Percentiles rank a stretch among this genome's conserved stretches.
Conservation (phyloP, 2,329 filamentous ascomycete species). For the Aspergillus ochraceus region DNA sequence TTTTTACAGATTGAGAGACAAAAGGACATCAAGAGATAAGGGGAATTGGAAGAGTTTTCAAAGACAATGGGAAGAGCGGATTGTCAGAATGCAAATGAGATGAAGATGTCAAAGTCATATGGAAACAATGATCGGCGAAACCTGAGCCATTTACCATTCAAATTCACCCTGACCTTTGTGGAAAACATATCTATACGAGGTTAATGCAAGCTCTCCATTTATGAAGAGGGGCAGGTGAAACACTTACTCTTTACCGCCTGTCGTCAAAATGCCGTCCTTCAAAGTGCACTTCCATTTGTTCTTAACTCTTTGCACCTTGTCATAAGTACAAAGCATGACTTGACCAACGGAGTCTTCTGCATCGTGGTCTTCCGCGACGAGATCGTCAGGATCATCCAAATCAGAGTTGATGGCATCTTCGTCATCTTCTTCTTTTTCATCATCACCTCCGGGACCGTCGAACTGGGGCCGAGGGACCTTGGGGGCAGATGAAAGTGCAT, state of each 20-base stretch:
- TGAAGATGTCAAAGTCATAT: not conserved
- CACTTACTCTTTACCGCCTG: constrained; percentile 82
- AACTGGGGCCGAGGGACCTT: constrained; percentile 46
- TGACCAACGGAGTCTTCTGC: constrained; percentile 81
- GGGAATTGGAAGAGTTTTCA: not conserved
- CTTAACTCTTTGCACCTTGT: constrained; percentile 98
- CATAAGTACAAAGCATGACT: constrained; percentile 98
- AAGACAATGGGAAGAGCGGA: not conserved
- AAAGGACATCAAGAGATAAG: not conserved
- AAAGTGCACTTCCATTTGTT: constrained; percentile 99
- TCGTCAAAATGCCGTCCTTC: constrained; percentile 92
- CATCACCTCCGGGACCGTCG: constrained; percentile 56
- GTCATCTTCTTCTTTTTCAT: constrained; percentile 64
- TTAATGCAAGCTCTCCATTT: constrained; percentile 25
- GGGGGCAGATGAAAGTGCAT: constrained; percentile 7
- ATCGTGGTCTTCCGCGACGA: constrained; percentile 78
- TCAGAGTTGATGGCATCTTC: constrained; percentile 99
- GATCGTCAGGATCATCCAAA: constrained; percentile 90
- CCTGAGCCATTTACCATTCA: constrained; percentile 71
- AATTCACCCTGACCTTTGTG: constrained; percentile 97
- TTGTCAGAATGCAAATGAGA: not conserved
- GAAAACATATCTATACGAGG: constrained; percentile 72
- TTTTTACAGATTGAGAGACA: not conserved
- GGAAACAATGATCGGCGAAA: not conserved
- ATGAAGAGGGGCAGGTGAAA: not conserved